A percentile compares a stretch with the other conserved stretches of the same genome.
Evolutionary conservation across 116 monocot species (phyloP).

Genomic region (Papilionanthe hybrid): DNA sequence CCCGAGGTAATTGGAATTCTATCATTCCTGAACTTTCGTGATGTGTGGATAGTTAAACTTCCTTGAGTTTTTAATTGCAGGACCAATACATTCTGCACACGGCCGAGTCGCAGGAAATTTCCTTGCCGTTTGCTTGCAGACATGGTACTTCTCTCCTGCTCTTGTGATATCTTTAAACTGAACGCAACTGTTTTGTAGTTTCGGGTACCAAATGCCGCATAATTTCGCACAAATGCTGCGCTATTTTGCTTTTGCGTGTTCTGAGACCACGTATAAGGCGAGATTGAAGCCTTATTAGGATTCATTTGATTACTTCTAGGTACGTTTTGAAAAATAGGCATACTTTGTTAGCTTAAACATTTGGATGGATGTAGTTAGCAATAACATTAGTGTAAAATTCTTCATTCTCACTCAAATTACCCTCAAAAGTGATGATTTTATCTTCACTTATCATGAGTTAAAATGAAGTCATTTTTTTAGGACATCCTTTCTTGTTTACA

Average conservation of each 20-base stretch:
- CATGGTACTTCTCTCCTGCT: slow-evolving; percentile 46
- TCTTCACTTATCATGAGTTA: no score
- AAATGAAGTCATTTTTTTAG: no score
- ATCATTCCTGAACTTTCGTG: background rate
- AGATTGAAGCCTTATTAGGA: background rate
- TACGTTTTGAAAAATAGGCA: background rate
- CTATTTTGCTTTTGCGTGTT: background rate
- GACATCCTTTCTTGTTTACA: no score
- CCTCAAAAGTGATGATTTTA: no score
- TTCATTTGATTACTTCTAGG: background rate
- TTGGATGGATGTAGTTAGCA: background rate
- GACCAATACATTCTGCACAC: slow-evolving; percentile 90
- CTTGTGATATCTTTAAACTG: background rate
- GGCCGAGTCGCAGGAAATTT: slow-evolving; percentile 60
- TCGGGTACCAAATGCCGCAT: background rate
- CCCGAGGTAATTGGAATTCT: slow-evolving; percentile 44
- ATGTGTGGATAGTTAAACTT: no score
- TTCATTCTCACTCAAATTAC: no score
- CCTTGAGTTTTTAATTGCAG: slow-evolving; percentile 18
- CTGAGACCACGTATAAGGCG: background rate
- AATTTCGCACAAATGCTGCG: background rate
- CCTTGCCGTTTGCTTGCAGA: slow-evolving; percentile 85
- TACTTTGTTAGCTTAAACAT: background rate
- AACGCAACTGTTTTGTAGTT: background rate
- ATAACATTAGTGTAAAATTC: background rate